Evolutionary conservation across 2,329 filamentous ascomycete genomes (phyloP).

Genomic region (Trichoderma cornu-damae): DNA sequence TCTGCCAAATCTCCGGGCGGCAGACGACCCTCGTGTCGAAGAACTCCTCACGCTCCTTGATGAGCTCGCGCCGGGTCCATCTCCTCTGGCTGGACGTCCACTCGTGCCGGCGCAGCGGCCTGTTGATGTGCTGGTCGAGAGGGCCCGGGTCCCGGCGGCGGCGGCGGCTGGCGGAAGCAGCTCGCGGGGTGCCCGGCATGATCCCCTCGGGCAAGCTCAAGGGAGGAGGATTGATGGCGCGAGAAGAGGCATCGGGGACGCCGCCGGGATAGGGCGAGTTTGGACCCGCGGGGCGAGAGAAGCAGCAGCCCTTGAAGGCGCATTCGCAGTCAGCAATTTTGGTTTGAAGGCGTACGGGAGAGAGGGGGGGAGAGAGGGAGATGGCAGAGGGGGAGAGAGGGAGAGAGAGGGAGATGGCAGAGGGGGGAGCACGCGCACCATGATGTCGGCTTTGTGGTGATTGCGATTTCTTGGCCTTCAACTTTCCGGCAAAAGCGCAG

Average conservation of each 20-base stretch:
- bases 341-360: neutral
- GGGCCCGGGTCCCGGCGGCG: constrained; percentile 38
- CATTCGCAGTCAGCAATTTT: constrained; percentile 22
- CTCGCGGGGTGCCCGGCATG: constrained; percentile 21
- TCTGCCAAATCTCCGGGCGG: constrained; percentile 72
- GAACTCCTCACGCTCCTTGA: constrained; percentile 71
- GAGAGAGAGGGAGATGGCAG: neutral
- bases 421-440: neutral
- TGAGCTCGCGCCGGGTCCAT: constrained; percentile 67
- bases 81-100: constrained; percentile 59
- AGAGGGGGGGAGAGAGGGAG: too few species aligned
- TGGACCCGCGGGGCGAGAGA: constrained; percentile 48
- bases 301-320: constrained; percentile 50
- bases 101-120: constrained; percentile 59
- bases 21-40: constrained; percentile 87
- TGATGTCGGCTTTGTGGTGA: neutral
- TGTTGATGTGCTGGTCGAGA: constrained; percentile 63
- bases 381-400: neutral
- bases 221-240: constrained; percentile 47
- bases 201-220: constrained; percentile 31
- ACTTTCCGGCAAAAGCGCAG: neutral
- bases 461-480: neutral
- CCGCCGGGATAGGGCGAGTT: constrained; percentile 52
- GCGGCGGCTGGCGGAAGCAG: constrained; percentile 20
- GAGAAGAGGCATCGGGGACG: constrained; percentile 45